Base-by-base conservation (phyloP, 352 stramenopile species). In the Plasmopara halstedii region DNA sequence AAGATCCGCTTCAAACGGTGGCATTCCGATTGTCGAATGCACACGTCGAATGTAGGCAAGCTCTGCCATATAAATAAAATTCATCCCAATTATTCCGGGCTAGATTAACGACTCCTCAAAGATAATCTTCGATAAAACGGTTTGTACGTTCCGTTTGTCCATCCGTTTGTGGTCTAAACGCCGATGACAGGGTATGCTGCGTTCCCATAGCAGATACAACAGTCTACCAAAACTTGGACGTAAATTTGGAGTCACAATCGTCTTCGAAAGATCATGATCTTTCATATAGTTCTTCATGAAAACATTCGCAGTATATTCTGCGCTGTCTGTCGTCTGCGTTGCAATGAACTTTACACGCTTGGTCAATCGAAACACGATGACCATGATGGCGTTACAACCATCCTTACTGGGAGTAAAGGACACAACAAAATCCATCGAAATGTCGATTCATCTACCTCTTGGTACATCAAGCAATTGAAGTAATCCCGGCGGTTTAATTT, bases 31-130 rank as follows among this genome's bases (percentile, higher is more conserved):
- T 8, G 41, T 31, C 1, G 35, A 39, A 25, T 61, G 36, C 0
- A 41, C 29, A 20, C 35, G 26, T 35, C 53, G 11, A 26, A 52
- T 61, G 7, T 56, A 61, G 5, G 46, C 53, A 39, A 61, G 36
- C 15, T 56, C 41, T 21, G 41, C 46, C 31, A 62, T 29, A 53
- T 56, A 25, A 0, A 56, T n/a, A 13, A 49, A 33, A 62, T 0
- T 56, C 53, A 49, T 62, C 35, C 35, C 35, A 41, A 26, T 41
- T 14, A 41, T 35, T 35, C 6, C 15, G 31, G 7, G 31, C 31
- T 35, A 13, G 13, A 18, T 7, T 35, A 14, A 35, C 31, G 31
- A 25, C 35, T n/a, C 35, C 19, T 26, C 35, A 18, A 25, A 53
- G 43, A 53, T 53, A 58, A 19, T 52, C 26, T 51, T 22, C 42